A percentile compares a stretch with the other conserved stretches of the same genome.
Conservation (phyloP, 2,329 filamentous ascomycete genomes). For the Myriosclerotinia duriaeana region DNA sequence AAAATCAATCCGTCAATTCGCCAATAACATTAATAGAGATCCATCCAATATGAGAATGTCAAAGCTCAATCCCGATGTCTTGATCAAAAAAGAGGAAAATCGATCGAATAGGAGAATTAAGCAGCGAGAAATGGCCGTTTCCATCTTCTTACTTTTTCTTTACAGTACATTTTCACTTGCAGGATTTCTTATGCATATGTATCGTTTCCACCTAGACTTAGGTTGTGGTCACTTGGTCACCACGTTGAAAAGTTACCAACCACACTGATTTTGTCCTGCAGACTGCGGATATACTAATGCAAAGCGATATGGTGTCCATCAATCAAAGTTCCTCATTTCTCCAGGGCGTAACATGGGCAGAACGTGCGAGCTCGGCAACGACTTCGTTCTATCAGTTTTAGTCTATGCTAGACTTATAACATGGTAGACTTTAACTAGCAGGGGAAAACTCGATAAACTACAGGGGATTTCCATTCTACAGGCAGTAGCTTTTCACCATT, state of each 20-base stretch:
- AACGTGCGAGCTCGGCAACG: constrained; percentile 18
- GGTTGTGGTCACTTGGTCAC: constrained; percentile 23
- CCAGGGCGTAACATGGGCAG: constrained; percentile 21
- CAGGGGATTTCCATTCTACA: constrained; percentile 6
- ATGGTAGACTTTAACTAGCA: not conserved
- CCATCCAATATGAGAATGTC: not conserved
- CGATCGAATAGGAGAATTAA: constrained; percentile 5
- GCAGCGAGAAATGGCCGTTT: constrained; percentile 13
- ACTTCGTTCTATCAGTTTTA: constrained; percentile 15
- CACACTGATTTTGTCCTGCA: constrained; percentile 25
- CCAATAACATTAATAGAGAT: constrained; percentile 9
- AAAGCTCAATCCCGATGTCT: constrained; percentile 11
- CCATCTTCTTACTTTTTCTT: constrained; percentile 15
- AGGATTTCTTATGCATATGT: constrained; percentile 22
- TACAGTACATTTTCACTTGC: constrained; percentile 11
- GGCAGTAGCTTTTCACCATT: constrained; percentile 9
- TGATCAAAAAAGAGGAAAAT: constrained; percentile 1
- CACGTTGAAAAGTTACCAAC: constrained; percentile 25
- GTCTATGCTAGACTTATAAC: constrained; percentile 1
- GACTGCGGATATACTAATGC: constrained; percentile 26
- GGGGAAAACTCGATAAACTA: constrained; percentile 17
- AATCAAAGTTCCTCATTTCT: constrained; percentile 21
- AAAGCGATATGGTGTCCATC: constrained; percentile 23
- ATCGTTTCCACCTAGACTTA: constrained; percentile 9
- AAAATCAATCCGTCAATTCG: constrained; percentile 14